Evolutionary conservation across 768 basidiomycete genomes (phyloP), one percentile per base, ranked within the genome.

Genomic region (Omphalotus guepiniiformis): DNA sequence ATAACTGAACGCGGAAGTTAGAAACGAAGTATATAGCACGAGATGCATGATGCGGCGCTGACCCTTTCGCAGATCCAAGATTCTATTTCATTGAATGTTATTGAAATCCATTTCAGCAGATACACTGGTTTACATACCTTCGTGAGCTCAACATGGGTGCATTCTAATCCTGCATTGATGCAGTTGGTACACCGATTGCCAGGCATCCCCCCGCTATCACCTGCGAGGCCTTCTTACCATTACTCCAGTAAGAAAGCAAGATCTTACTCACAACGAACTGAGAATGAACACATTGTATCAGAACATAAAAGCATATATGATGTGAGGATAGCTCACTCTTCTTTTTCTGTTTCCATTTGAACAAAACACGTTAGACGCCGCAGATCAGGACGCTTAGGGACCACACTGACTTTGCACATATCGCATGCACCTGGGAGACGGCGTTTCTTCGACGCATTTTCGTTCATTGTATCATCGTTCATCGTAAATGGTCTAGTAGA

Each of bases 341-440:
- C 73, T 86, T 88, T 41, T 41, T 48, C 25, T 28, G 27, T 13
- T 21, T 40, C 39, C n/a, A 9, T 32, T n/a, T 32, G 18, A 40
- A 8, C 9, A 19, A 39, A n/a, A 40, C 7, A n/a, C 25, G 7
- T 41, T n/a, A 28, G 42, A 5, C 13, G 6, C 30, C 4, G 25
- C 5, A 4, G 18, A 43, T 5, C 42, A 27, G 9, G 12, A 6
- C 6, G 18, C n/a, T n/a, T 11, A 8, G 4, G n/a, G 19, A 21
- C 18, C 25, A 15, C 21, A 22, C 39, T 7, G 42, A 76, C 68
- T 54, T 85, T 74, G 64, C 87, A 89, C 6, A 78, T 66, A 58
- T 88, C 85, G 64, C 86, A 89, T 15, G 84, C 85, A 25, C 84
- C 74, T 52, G 79, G 79, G 39, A 81, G 76, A 51, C 77, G 69